These are phyloP conservation scores for Ceratocystis huliohia DNA, from an alignment of 2,329 filamentous ascomycete species.

Conservation along the genomic window DNA sequence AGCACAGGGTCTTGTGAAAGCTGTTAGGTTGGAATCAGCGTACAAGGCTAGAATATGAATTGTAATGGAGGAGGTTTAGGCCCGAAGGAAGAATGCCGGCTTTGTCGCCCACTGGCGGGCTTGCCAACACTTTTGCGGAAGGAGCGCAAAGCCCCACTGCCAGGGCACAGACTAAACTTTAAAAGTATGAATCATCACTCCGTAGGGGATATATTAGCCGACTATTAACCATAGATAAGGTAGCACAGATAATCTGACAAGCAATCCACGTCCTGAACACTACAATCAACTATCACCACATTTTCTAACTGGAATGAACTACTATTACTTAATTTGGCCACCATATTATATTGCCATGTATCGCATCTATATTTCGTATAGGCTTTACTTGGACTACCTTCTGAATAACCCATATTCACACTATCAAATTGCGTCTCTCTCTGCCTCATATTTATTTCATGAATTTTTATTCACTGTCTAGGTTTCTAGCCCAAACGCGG, in stretches of 20 bases:
- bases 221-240: not conserved
- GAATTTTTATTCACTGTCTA: too few species aligned
- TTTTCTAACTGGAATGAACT: too few species aligned
- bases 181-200: slow-evolving; percentile 10
- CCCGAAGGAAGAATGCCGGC: not conserved
- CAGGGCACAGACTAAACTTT: slow-evolving; percentile 19
- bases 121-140: slow-evolving; percentile 6
- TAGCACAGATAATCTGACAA: not conserved
- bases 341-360: too few species aligned
- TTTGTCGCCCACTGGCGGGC: slow-evolving; percentile 5
- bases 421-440: too few species aligned
- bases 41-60: not conserved
- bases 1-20: not conserved
- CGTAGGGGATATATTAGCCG: slow-evolving; percentile 9
- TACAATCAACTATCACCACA: too few species aligned
- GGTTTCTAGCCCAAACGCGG: too few species aligned
- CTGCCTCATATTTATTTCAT: too few species aligned
- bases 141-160: slow-evolving; percentile 3
- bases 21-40: not conserved
- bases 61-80: not conserved
- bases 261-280: too few species aligned
- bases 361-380: too few species aligned
- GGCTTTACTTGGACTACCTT: too few species aligned
- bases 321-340: too few species aligned
- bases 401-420: too few species aligned